Conservation (phyloP, 1,284 basidiomycete species). For the Boletus albobrunnescens region DNA sequence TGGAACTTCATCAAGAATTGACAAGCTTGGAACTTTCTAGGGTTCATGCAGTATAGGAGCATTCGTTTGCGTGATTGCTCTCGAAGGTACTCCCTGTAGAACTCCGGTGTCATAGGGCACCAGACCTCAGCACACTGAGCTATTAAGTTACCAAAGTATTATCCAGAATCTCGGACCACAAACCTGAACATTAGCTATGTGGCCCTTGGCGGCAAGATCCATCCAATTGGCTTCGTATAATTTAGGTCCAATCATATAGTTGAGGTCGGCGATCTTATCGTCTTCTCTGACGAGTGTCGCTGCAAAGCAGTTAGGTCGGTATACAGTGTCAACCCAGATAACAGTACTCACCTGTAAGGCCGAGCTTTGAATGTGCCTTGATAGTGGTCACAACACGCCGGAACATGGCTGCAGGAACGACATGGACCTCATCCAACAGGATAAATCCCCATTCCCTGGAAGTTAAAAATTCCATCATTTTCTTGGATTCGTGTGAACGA, state of each 20-base stretch:
- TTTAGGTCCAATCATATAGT: conserved; percentile 99
- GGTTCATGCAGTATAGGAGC: conserved; percentile 99
- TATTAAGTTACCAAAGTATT: conserved; percentile 8
- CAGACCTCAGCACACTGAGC: conserved; percentile 95
- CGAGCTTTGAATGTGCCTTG: conserved; percentile 96
- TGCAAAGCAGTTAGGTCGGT: conserved; percentile 28
- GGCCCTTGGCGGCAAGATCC: conserved; percentile 98
- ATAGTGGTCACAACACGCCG: conserved; percentile 93
- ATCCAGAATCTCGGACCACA: conserved; percentile 28
- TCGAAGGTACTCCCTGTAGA: conserved; percentile 96
- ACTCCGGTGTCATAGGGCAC: conserved; percentile 99
- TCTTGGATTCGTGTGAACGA: conserved; percentile 92
- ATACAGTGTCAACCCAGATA: neutral
- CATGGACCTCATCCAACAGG: conserved; percentile 93
- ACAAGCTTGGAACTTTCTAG: conserved; percentile 98
- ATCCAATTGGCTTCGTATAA: conserved; percentile 99
- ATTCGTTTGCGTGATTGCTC: conserved; percentile 92
- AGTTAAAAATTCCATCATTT: conserved; percentile 98
- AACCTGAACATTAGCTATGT: conserved; percentile 98
- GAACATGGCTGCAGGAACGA: conserved; percentile 97
- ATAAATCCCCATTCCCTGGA: conserved; percentile 96
- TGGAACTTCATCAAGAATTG: conserved; percentile 99
- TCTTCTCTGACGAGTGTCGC: conserved; percentile 98
- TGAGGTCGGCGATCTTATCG: conserved; percentile 97
- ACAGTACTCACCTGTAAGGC: conserved; percentile 70